Evolutionary conservation across 306 rosid species (phyloP), one percentile per base, ranked within the genome.

Genomic region (Prunus padus): DNA sequence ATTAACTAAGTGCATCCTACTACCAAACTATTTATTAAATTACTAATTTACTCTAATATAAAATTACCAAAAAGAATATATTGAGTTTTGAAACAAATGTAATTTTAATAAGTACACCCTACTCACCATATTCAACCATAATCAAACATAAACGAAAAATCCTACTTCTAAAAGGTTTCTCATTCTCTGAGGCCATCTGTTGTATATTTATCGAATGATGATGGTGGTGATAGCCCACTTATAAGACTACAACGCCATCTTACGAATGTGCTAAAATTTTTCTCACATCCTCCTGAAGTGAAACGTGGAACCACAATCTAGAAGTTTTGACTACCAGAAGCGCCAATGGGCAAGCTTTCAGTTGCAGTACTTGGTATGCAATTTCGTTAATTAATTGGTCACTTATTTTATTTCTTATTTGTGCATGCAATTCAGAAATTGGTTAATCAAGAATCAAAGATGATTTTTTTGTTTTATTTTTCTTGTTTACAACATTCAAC

Each of bases 311-410:
- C 77, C 46, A 93, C 77, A 93, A 93, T 82, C 98, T 97, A 22
- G 98, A 93, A 87, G 79, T 91, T 79, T 79, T 93, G 73, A 93
- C 97, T 65, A 91, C 78, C 93, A 79, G 70, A 93, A 93, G 90
- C 97, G 97, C 55, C 97, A 89, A 83, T 93, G 98, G 98, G 96
- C 96, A 69, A 89, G 76, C 81, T 88, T 86, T 85, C 97, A 93
- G 84, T 79, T 91, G 82, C 93, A 91, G 70, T 79, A 86, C 82
- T 79, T 88, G 92, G 92, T 88, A 80, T 46, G 84, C 33, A 15
- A 37, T 69, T 73, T 71, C 23, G 59, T n/a, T n/a, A n/a, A n/a
- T 71, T 56, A 20, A 25, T 55, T 56, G 69, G 71, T 40, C 19
- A 3, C 9, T 60, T 44, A 25, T 45, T 49, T 45, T 46, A 71